These are phyloP conservation scores for Leccinum griseonigrum DNA, from an alignment of 1,284 basidiomycete genomes.

Conservation along the genomic window DNA sequence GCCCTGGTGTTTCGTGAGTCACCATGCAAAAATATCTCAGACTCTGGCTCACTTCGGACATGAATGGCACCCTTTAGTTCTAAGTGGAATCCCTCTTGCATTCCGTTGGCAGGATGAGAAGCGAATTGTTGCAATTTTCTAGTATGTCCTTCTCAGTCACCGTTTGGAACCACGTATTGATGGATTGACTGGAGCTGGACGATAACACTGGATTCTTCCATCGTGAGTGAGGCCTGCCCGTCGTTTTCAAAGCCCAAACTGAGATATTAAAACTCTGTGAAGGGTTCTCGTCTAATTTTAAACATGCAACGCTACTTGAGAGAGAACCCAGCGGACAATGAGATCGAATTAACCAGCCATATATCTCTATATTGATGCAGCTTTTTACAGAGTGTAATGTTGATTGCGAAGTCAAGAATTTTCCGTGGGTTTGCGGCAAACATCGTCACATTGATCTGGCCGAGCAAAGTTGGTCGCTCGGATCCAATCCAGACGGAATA, in stretches of 20 bases:
- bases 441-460: background rate
- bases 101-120: conserved; percentile 3
- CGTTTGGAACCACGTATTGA: background rate
- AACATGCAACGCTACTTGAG: conserved; percentile 12
- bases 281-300: conserved; percentile 21
- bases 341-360: background rate
- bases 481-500: too few relatives aligned
- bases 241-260: background rate
- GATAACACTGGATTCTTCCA: conserved; percentile 6
- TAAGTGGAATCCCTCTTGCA: background rate
- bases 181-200: conserved; percentile 10
- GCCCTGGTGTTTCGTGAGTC: conserved; percentile 16
- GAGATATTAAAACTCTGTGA: background rate
- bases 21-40: background rate
- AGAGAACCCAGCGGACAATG: background rate
- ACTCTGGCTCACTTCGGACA: background rate
- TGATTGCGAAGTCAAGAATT: background rate
- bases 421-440: background rate
- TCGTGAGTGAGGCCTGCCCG: conserved; percentile 11
- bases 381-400: background rate
- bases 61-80: conserved; percentile 5
- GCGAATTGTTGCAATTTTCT: conserved; percentile 1
- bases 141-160: conserved; percentile 9
- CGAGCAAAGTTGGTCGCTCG: too few relatives aligned
- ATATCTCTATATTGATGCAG: background rate